Percentiles rank a stretch among this genome's conserved stretches.
phyloP scores from a whole-genome alignment of 2,329 filamentous ascomycete genomes.

The Parastagonospora avenae region DNA sequence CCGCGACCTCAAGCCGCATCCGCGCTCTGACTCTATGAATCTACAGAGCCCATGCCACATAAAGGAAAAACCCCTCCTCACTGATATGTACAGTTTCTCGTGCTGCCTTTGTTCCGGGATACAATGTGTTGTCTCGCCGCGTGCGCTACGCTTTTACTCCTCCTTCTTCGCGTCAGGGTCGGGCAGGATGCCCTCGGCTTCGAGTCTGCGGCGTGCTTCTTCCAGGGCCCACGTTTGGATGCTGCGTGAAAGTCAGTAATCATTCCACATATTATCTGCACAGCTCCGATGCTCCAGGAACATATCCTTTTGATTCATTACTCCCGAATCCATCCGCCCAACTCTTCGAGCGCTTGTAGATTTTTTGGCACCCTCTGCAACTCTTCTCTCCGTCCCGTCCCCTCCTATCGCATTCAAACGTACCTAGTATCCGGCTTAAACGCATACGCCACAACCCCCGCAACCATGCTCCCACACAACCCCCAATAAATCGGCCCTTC shows the following conservation, averaged over 20 bases:
- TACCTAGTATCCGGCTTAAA: slow-evolving; percentile 99
- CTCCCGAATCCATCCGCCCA: no score
- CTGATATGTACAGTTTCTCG: slow-evolving; percentile 9
- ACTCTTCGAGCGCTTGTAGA: no score
- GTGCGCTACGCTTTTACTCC: not conserved
- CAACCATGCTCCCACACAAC: slow-evolving; percentile 76
- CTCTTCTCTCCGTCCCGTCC: not conserved
- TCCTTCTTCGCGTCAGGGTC: slow-evolving; percentile 68
- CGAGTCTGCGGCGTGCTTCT: slow-evolving; percentile 92
- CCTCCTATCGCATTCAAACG: slow-evolving; percentile 51
- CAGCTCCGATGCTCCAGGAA: no score
- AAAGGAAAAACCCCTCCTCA: slow-evolving; percentile 2
- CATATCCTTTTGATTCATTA: not conserved
- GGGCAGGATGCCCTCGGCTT: slow-evolving; percentile 90
- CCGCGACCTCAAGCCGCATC: slow-evolving; percentile 1
- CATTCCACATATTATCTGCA: no score
- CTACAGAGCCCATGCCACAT: slow-evolving; percentile 9
- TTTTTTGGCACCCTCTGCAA: no score
- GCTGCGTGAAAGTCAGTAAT: slow-evolving; percentile 58
- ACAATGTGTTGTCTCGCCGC: not conserved
- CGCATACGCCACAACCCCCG: slow-evolving; percentile 80
- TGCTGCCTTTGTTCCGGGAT: not conserved
- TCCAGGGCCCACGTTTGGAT: slow-evolving; percentile 99
- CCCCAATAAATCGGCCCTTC: slow-evolving; percentile 85
- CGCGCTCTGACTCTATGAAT: slow-evolving; percentile 5